Evolutionary conservation across 441 rosid genomes (phyloP).

Genomic region (Francoa sonchifolia): DNA sequence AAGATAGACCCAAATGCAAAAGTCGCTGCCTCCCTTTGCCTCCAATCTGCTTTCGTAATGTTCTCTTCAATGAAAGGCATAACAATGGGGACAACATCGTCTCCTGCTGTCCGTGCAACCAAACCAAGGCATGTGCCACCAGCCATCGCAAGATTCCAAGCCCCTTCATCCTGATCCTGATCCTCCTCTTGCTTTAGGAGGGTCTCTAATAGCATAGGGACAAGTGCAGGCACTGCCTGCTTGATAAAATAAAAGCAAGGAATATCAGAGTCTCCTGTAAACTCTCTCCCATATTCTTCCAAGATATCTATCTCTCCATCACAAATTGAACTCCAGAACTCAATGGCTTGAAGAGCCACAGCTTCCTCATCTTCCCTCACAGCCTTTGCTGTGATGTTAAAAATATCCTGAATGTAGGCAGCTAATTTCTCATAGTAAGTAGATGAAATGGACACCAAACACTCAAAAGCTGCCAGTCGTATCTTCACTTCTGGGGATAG

Average conservation of each 20-base stretch:
- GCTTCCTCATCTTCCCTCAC: slow-evolving; percentile 41
- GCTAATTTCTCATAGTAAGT: slow-evolving; percentile 34
- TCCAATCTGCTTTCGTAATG: slow-evolving; percentile 41
- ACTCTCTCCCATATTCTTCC: slow-evolving; percentile 52
- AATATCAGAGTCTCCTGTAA: slow-evolving; percentile 49
- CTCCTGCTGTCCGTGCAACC: slow-evolving; percentile 46
- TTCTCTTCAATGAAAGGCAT: slow-evolving; percentile 46
- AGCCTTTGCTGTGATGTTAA: slow-evolving; percentile 34
- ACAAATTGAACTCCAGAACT: slow-evolving; percentile 49
- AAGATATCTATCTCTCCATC: slow-evolving; percentile 72
- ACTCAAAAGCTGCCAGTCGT: slow-evolving; percentile 43
- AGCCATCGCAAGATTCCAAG: slow-evolving; percentile 63
- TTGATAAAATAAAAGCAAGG: slow-evolving; percentile 54
- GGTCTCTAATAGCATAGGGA: slow-evolving; percentile 46
- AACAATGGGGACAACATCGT: slow-evolving; percentile 35
- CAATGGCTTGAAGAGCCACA: slow-evolving; percentile 48
- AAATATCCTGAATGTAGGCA: slow-evolving; percentile 37
- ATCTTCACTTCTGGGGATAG: slow-evolving; percentile 30
- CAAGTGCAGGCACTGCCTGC: slow-evolving; percentile 41
- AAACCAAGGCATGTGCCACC: slow-evolving; percentile 71
- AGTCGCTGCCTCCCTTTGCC: slow-evolving; percentile 63
- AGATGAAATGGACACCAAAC: slow-evolving; percentile 44
- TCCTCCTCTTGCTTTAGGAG: slow-evolving; percentile 51
- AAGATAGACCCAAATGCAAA: slow-evolving; percentile 52
- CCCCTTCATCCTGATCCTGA: slow-evolving; percentile 41